These are phyloP conservation scores for Daldinia eschscholtzii DNA, from an alignment of 2,329 filamentous ascomycete genomes.

Conservation along the genomic window DNA sequence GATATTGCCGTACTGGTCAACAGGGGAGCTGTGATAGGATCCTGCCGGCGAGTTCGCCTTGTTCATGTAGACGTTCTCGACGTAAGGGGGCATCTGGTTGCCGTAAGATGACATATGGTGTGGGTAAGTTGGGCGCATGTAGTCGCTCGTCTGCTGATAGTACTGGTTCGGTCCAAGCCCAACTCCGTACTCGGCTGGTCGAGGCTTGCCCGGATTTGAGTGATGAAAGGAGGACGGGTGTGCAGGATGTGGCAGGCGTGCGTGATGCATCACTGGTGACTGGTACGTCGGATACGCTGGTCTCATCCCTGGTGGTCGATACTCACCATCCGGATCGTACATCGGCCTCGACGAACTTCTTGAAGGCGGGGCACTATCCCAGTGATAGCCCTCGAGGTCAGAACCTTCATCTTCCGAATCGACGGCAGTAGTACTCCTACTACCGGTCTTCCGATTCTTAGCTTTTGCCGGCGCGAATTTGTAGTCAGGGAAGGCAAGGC, in stretches of 20 bases:
- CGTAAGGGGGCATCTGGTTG: constrained; percentile 16
- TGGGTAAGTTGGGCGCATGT: constrained; percentile 36
- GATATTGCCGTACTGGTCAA: constrained; percentile 50
- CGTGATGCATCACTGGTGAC: constrained; percentile 29
- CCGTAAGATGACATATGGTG: constrained; percentile 38
- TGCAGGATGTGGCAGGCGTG: constrained; percentile 25
- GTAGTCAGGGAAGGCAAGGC: constrained; percentile 87
- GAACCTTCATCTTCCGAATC: constrained; percentile 57
- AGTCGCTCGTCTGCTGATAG: constrained; percentile 55
- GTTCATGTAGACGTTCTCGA: constrained; percentile 47
- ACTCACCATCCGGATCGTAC: constrained; percentile 52
- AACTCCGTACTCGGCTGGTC: constrained; percentile 55
- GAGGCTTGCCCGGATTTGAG: constrained; percentile 54
- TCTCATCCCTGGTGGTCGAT: constrained; percentile 40
- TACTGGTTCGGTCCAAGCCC: constrained; percentile 51
- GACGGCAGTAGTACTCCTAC: constrained; percentile 50
- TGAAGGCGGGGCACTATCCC: constrained; percentile 52
- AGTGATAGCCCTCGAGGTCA: constrained; percentile 62
- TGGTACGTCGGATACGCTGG: constrained; percentile 34
- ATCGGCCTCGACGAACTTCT: constrained; percentile 52
- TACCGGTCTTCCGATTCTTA: constrained; percentile 55
- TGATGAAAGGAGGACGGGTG: constrained; percentile 54
- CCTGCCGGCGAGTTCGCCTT: constrained; percentile 46
- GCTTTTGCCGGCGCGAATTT: constrained; percentile 91
- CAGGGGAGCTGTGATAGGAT: constrained; percentile 38